Evolutionary conservation across 139 green algal genomes (phyloP).

Genomic region (Chlorella sp.): DNA sequence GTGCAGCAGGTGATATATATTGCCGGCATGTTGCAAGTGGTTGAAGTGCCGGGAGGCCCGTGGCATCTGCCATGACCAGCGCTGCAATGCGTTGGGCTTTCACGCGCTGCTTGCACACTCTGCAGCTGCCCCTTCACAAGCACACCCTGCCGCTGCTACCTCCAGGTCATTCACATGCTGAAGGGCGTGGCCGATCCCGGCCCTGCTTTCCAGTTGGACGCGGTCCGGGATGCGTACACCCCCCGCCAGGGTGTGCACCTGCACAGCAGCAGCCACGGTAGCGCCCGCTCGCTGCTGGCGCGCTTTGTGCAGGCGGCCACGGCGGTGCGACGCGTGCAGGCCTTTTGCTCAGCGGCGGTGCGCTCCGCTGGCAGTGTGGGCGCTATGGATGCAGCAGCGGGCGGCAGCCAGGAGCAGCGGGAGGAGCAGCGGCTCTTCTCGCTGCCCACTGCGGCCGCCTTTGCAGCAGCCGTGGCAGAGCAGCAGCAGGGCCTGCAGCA

Average conservation of each 20-base stretch:
- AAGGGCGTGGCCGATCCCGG: conserved; percentile 30
- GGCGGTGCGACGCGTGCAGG: conserved; percentile 10
- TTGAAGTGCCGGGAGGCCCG: background rate
- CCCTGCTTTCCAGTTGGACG: conserved; percentile 31
- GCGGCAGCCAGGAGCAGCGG: background rate
- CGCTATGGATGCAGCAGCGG: background rate
- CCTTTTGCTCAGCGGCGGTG: conserved; percentile 11
- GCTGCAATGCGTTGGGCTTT: too few species aligned
- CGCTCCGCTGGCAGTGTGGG: background rate
- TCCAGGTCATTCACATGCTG: conserved; percentile 38
- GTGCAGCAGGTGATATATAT: conserved; percentile 24
- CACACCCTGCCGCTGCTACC: background rate
- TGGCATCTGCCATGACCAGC: too few species aligned
- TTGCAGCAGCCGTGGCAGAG: conserved; percentile 37
- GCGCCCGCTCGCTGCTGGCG: conserved; percentile 10
- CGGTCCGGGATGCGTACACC: background rate
- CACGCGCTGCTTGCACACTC: background rate
- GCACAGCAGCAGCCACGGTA: conserved; percentile 1
- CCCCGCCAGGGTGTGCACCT: conserved; percentile 25
- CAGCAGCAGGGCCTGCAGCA: conserved; percentile 28
- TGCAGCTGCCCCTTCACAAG: background rate
- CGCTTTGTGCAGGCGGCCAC: conserved; percentile 1
- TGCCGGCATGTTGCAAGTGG: background rate
- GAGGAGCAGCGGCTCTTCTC: background rate
- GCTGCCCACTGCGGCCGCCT: conserved; percentile 44